phyloP scores from a whole-genome alignment of 208 protist species.

The Entamoeba invadens region DNA sequence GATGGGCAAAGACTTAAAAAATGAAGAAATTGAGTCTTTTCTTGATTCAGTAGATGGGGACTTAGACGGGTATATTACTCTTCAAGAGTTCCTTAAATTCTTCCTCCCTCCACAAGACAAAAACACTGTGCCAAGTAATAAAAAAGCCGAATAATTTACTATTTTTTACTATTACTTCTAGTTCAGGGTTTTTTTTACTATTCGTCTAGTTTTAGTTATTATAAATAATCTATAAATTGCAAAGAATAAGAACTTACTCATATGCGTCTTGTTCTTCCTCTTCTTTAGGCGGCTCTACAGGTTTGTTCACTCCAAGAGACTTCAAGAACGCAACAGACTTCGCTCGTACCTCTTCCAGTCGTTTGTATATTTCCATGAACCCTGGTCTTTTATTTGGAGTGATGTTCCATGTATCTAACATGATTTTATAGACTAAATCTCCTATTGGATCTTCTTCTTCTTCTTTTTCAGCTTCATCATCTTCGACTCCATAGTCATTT shows the following conservation, averaged over 20 bases:
- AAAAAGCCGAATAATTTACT: no score
- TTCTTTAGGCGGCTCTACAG: no score
- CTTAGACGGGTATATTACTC: background rate
- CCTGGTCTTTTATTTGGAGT: background rate
- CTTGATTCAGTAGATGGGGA: background rate
- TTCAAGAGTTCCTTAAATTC: background rate
- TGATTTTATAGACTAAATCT: background rate
- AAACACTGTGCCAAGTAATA: no score
- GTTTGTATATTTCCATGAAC: background rate
- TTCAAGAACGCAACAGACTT: no score
- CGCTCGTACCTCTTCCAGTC: background rate
- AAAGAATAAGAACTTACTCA: no score
- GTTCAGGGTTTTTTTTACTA: no score
- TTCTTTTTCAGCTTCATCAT: background rate
- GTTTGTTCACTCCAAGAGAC: no score
- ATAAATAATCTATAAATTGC: no score
- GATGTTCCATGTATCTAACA: background rate
- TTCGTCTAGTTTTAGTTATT: no score
- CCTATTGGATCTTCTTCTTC: background rate
- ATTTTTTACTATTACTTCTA: no score
- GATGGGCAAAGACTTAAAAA: background rate
- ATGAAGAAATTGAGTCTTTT: background rate
- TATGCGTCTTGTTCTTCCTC: no score
- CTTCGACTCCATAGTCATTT: background rate
- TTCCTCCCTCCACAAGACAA: no score